Base-by-base conservation (phyloP, 805 yeast genomes). In the Barnettozyma sucrosica region DNA sequence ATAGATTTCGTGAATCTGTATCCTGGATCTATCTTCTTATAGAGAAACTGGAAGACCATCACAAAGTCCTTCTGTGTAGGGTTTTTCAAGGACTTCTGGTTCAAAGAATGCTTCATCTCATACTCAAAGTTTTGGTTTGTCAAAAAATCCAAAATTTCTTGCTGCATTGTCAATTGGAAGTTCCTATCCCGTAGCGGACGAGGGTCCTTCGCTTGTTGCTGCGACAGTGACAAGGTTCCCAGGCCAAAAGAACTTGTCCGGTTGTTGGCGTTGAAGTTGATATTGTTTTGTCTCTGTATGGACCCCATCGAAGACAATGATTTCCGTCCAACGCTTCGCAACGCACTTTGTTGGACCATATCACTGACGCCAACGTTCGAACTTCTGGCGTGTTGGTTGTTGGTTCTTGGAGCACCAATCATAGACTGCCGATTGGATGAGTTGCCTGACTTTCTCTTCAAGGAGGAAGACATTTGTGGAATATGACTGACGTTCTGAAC, bases 51-150 rank as follows among this genome's bases (percentile, higher is more conserved):
- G 66, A 89, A 89, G 11, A 89, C 80, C 39, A 76, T 61, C 7
- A 80, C 80, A 63, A 89, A 89, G 55, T 87, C 96, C 59, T 85
- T 86, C 59, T 89, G 97, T 0, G 96, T 89, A 16, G 97, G 97
- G 53, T 74, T 79, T 54, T 70, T 75, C 49, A 89, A 68, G 2
- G 88, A 78, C 59, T 80, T 81, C 9, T 74, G 69, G 3, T 86
- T 74, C 19, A 89, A 65, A 3, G 87, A 77, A 53, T 83, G 87
- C 55, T 80, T 82, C 72, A 81, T 82, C 49, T 85, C 92, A 32
- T 78, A 67, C 58, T 86, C 95, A 64, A 86, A 89, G 59, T 78
- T 77, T 62, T 83, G 78, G 9, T 70, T 66, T 5, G 73, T 67
- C 44, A 89, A 66, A 62, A 79, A 90, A 25, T 81, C 83, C 58